Evolutionary conservation across 805 yeast species (phyloP).

Genomic region (Metschnikowia baotianmanensis): DNA sequence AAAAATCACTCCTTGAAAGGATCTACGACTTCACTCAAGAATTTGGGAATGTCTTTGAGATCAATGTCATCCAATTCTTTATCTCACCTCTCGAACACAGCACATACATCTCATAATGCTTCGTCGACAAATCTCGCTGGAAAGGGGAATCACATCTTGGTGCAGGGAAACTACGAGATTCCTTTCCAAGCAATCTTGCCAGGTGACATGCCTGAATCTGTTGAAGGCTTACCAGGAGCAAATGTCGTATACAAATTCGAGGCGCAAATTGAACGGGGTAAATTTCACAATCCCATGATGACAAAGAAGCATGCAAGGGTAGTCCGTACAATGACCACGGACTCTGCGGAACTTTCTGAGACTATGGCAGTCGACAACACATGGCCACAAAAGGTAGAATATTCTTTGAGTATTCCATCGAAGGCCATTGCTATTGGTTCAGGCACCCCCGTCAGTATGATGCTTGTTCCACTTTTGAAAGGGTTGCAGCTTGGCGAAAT

Average conservation of each 20-base stretch:
- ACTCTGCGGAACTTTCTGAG: conserved; percentile 82
- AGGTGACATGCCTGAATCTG: conserved; percentile 81
- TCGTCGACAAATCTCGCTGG: conserved; percentile 28
- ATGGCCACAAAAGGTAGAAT: conserved; percentile 94
- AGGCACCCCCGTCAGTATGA: conserved; percentile 61
- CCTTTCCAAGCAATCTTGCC: conserved; percentile 86
- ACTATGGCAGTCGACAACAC: conserved; percentile 92
- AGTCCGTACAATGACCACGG: conserved; percentile 83
- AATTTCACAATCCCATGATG: conserved; percentile 62
- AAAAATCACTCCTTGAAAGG: conserved; percentile 31
- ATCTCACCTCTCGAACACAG: conserved; percentile 19
- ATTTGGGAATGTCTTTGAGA: conserved; percentile 29
- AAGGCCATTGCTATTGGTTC: conserved; percentile 92
- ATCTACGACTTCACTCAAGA: conserved; percentile 44
- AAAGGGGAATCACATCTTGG: conserved; percentile 40
- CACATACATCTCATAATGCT: conserved; percentile 14
- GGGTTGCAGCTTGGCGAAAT: conserved; percentile 79
- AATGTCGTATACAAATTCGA: conserved; percentile 68
- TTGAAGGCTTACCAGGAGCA: conserved; percentile 86
- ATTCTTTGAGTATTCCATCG: conserved; percentile 79
- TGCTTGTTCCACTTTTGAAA: conserved; percentile 75
- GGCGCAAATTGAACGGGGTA: conserved; percentile 80
- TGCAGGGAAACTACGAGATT: conserved; percentile 81
- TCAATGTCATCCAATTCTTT: conserved; percentile 35
- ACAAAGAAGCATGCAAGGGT: conserved; percentile 75